Percentiles rank a stretch among this genome's conserved stretches.
phyloP scores from a whole-genome alignment of 305 asterid species.

The Fraxinus latifolia region DNA sequence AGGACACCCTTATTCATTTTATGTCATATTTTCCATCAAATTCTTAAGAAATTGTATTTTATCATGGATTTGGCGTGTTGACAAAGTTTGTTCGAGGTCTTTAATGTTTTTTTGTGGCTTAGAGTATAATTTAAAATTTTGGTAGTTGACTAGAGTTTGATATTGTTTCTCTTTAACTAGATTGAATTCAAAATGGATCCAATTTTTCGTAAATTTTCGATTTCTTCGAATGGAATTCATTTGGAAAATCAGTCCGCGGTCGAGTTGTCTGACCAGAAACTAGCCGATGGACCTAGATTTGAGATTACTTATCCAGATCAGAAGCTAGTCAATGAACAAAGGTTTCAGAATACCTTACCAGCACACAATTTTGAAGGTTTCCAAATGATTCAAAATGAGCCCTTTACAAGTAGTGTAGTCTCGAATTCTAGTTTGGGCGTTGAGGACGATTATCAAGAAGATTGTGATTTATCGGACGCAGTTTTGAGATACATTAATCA shows the following conservation, averaged over 20 bases:
- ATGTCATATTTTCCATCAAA: neutral
- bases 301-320: constrained; percentile 20
- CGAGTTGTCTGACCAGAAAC: neutral
- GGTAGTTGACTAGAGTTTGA: neutral
- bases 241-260: neutral
- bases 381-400: constrained; percentile 18
- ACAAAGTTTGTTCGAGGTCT: neutral
- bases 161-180: neutral
- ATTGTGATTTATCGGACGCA: constrained; percentile 31
- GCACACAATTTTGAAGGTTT: constrained; percentile 11
- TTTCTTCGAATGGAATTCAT: neutral
- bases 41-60: neutral
- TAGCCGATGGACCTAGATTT: constrained; percentile 12
- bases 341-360: constrained; percentile 15
- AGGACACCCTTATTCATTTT: neutral
- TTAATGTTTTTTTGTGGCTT: neutral
- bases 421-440: constrained; percentile 2
- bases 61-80: neutral
- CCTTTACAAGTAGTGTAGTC: constrained; percentile 1
- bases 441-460: constrained; percentile 26
- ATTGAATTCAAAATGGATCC: neutral
- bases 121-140: neutral
- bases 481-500: constrained; percentile 29
- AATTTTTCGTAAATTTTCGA: neutral
- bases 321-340: constrained; percentile 17